Evolutionary conservation across 106 monocot genomes (phyloP).

Genomic region (Acorus gramineus): DNA sequence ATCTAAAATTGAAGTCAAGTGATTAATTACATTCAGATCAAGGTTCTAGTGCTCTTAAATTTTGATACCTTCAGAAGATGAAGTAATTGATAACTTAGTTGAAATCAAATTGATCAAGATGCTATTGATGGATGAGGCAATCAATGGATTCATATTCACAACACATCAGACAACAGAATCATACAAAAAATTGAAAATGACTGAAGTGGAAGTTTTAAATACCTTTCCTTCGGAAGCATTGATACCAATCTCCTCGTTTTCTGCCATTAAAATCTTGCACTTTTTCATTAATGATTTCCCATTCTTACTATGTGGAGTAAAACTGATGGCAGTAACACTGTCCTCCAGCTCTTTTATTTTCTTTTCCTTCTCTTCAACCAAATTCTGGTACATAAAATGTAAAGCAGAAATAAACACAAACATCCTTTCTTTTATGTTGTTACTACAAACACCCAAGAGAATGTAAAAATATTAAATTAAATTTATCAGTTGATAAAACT

Average conservation of each 20-base stretch:
- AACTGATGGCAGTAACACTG: constrained; percentile 88
- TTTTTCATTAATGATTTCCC: constrained; percentile 96
- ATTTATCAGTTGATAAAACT: background rate
- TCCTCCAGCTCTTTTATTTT: constrained; percentile 95
- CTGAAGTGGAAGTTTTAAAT: too few relatives aligned
- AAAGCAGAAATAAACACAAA: background rate
- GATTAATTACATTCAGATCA: too few relatives aligned
- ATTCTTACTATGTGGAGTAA: constrained; percentile 73
- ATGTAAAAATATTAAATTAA: background rate
- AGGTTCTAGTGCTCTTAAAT: too few relatives aligned
- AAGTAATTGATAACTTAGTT: too few relatives aligned
- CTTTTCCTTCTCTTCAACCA: constrained; percentile 94
- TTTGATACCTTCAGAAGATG: too few relatives aligned
- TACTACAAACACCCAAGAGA: too few relatives aligned
- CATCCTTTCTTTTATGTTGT: background rate
- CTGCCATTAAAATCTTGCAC: constrained; percentile 86
- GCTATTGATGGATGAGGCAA: too few relatives aligned
- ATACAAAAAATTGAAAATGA: background rate
- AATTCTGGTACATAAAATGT: constrained; percentile 30
- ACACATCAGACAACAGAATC: too few relatives aligned
- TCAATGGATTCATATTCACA: too few relatives aligned
- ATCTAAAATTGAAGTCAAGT: too few relatives aligned
- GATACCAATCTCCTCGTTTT: constrained; percentile 97
- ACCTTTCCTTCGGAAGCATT: constrained; percentile 97
- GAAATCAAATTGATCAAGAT: too few relatives aligned